phyloP scores from a whole-genome alignment of 2,329 filamentous ascomycete genomes.

The Fusarium heterosporum region DNA sequence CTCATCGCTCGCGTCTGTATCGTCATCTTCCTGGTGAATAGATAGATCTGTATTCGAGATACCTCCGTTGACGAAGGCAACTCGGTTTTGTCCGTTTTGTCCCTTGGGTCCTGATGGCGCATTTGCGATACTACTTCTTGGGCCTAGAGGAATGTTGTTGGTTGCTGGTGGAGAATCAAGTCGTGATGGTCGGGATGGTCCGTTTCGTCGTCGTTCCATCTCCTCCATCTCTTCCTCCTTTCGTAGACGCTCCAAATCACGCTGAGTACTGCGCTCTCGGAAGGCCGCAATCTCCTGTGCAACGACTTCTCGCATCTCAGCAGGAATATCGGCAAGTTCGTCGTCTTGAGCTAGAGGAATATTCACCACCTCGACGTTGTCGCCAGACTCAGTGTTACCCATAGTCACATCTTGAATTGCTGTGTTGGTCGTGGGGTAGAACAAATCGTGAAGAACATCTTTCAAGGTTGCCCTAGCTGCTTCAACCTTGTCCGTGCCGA shows the following conservation, averaged over 20 bases:
- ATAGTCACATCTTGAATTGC: constrained; percentile 73
- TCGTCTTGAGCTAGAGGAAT: constrained; percentile 90
- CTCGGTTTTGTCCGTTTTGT: constrained; percentile 71
- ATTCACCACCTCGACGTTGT: constrained; percentile 85
- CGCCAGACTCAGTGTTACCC: constrained; percentile 72
- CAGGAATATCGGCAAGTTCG: constrained; percentile 93
- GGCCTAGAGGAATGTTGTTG: constrained; percentile 60
- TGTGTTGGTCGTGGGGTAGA: constrained; percentile 69
- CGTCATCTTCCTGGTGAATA: constrained; percentile 80
- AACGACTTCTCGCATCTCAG: constrained; percentile 95
- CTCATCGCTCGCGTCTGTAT: constrained; percentile 87
- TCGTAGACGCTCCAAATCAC: constrained; percentile 87
- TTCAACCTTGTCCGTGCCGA: constrained; percentile 75
- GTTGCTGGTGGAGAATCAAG: constrained; percentile 78
- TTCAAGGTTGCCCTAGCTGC: constrained; percentile 75
- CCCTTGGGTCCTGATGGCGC: constrained; percentile 75
- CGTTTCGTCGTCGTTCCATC: constrained; percentile 80
- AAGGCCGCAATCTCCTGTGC: constrained; percentile 95
- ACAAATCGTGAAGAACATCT: constrained; percentile 75
- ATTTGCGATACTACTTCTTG: constrained; percentile 69
- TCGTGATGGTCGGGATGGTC: constrained; percentile 69
- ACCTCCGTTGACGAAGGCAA: constrained; percentile 85
- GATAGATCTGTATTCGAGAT: constrained; percentile 69
- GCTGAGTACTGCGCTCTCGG: constrained; percentile 87
- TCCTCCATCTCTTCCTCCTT: constrained; percentile 94